Conservation (phyloP, 1,284 basidiomycete genomes). For the Pseudozyma hubeiensis region DNA sequence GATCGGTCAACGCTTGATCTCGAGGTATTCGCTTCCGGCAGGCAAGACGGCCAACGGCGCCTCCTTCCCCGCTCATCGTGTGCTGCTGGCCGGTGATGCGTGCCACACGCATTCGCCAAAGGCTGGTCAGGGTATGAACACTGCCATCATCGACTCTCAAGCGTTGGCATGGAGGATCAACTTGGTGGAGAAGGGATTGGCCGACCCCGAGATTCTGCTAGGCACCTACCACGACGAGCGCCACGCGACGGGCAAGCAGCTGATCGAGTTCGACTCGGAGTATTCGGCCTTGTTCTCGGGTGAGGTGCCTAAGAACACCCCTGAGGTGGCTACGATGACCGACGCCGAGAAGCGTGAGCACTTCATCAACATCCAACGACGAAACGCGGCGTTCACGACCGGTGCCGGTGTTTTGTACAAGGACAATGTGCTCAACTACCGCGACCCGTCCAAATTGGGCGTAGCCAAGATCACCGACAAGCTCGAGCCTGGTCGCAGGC, state of each 20-base stretch:
- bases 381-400: constrained; percentile 64
- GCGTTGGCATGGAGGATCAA: constrained; percentile 70
- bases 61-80: constrained; percentile 57
- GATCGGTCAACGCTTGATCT: constrained; percentile 59
- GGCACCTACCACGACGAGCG: constrained; percentile 70
- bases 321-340: constrained; percentile 54
- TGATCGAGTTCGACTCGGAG: constrained; percentile 69
- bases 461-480: constrained; percentile 41
- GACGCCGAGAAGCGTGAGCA: constrained; percentile 58
- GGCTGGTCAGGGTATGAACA: constrained; percentile 70
- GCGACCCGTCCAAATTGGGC: constrained; percentile 51
- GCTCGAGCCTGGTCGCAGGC: constrained; percentile 54
- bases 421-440: constrained; percentile 62
- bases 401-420: constrained; percentile 60
- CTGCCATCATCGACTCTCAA: constrained; percentile 70
- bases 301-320: constrained; percentile 61
- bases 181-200: constrained; percentile 70
- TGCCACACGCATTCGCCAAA: constrained; percentile 71
- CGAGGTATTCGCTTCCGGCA: constrained; percentile 56
- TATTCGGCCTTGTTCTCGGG: constrained; percentile 70
- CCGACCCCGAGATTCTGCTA: constrained; percentile 64
- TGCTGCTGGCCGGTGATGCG: constrained; percentile 70
- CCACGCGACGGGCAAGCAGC: constrained; percentile 68
- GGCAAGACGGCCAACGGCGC: constrained; percentile 28
- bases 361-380: constrained; percentile 62